Evolutionary conservation across 106 monocot species (phyloP).

Genomic region (Ottelia alismoides): DNA sequence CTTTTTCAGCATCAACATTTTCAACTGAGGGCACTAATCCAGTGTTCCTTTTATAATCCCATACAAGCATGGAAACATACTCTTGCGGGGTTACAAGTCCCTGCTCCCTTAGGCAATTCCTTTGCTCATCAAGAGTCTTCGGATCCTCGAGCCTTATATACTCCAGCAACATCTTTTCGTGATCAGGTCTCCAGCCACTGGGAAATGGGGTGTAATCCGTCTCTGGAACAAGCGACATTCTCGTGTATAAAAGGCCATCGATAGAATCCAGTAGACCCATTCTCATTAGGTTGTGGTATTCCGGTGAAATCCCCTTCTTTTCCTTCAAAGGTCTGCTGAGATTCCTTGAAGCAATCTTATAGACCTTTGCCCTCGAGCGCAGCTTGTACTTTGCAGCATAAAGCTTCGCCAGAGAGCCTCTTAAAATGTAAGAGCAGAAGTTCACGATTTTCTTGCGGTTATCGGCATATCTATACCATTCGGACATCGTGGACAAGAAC

Average conservation of each 20-base stretch:
- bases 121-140: conserved; percentile 46
- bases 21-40: conserved; percentile 34
- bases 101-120: conserved; percentile 43
- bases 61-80: conserved; percentile 83
- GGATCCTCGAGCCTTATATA: conserved; percentile 59
- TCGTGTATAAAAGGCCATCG: conserved; percentile 81
- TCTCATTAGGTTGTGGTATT: conserved; percentile 81
- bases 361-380: conserved; percentile 87
- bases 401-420: conserved; percentile 89
- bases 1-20: conserved; percentile 26
- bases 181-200: conserved; percentile 72
- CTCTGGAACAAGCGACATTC: conserved; percentile 90
- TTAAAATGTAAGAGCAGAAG: conserved; percentile 90
- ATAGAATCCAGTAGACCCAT: conserved; percentile 92
- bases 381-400: conserved; percentile 99
- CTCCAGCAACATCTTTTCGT: conserved; percentile 77
- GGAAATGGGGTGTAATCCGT: conserved; percentile 91
- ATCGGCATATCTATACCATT: conserved; percentile 95
- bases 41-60: conserved; percentile 93
- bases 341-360: conserved; percentile 93
- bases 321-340: conserved; percentile 88
- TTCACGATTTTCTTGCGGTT: conserved; percentile 92
- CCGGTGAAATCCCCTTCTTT: conserved; percentile 90
- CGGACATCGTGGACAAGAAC: conserved; percentile 74
- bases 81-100: conserved; percentile 92